Percentiles rank a stretch among this genome's conserved stretches.
phyloP scores from a whole-genome alignment of 306 rosid species.

The Cucurbita ficifolia region DNA sequence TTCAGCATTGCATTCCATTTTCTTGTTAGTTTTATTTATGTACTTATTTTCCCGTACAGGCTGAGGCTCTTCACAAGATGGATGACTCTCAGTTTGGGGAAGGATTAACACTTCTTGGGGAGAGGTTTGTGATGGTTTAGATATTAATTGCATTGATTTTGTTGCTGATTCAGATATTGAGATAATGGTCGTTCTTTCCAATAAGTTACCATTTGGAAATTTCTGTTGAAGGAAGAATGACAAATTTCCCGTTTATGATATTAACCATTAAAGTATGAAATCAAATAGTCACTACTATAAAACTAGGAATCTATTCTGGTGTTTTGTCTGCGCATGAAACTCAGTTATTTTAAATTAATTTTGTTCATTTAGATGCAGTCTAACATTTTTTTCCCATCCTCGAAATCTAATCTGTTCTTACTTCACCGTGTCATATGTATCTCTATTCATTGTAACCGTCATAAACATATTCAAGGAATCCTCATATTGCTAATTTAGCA shows the following conservation, averaged over 20 bases:
- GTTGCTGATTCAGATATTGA: background rate
- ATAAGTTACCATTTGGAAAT: background rate
- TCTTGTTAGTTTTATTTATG: background rate
- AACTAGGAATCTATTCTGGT: background rate
- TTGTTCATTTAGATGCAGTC: background rate
- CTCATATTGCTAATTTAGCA: constrained; percentile 15
- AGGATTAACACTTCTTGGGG: constrained; percentile 62
- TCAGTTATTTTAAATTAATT: background rate
- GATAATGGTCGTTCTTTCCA: background rate
- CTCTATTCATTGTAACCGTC: background rate
- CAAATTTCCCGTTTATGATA: background rate
- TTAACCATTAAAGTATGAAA: background rate
- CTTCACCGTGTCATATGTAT: background rate
- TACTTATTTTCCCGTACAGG: constrained; percentile 24
- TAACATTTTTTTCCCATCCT: background rate
- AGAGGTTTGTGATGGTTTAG: constrained; percentile 37
- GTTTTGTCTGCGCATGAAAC: background rate
- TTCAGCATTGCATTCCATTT: background rate
- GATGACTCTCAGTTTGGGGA: constrained; percentile 59
- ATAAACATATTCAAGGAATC: background rate
- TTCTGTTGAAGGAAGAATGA: background rate
- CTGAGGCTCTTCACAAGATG: constrained; percentile 48
- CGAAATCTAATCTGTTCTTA: background rate
- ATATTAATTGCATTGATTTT: background rate
- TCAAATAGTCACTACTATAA: background rate